Base-by-base conservation (phyloP, 495 filamentous ascomycete species). In the Ascodesmis nigricans region DNA sequence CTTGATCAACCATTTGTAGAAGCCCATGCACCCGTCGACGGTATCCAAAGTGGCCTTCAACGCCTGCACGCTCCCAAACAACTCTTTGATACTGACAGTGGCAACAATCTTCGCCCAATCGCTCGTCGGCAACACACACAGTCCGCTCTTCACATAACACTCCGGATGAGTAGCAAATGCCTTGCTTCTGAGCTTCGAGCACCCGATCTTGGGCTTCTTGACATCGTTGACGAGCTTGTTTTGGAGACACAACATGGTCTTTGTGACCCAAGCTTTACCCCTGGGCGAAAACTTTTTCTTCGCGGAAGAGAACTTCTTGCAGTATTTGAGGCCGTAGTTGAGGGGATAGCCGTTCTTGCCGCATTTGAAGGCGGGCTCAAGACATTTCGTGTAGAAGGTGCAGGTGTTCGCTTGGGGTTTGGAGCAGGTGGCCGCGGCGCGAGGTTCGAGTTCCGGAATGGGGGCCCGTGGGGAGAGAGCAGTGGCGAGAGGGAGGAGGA, bases 161-260 rank as follows among this genome's bases (percentile, higher is more conserved):
- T 11, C 31, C 17, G 46, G 39, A 31, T 49, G 46, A 20, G 46
- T 46, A 14, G 26, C 37, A 29, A 49, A 49, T 10, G 46, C 46
- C 21, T 40, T 40, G 16, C 43, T 39, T 20, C 32, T 43, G 10
- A 49, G 19, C 13, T 29, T 32, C 2, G 35, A 17, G 31, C 46
- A 49, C 14, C 35, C 39, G 6, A 35, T 38, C 13, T 34, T 34
- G 23, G 38, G 40, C 3, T 35, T 35, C 8, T 8, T 7, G 14
- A 15, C 28, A 6, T 7, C 28, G 15, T 6, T 6, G 9, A 46
- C 43, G 23, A 49, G 17, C 14, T 32, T 29, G 14, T 30, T 27
- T 29, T 49, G 46, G 13, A 49, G 34, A 29, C 46, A 49, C 9
- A 49, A 31, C 46, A 46, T 49, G 10, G 44, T 45, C 19, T 38